Evolutionary conservation across 1,284 basidiomycete species (phyloP), one percentile per base, ranked within the genome.

Genomic region (Taiwanofungus camphoratus): DNA sequence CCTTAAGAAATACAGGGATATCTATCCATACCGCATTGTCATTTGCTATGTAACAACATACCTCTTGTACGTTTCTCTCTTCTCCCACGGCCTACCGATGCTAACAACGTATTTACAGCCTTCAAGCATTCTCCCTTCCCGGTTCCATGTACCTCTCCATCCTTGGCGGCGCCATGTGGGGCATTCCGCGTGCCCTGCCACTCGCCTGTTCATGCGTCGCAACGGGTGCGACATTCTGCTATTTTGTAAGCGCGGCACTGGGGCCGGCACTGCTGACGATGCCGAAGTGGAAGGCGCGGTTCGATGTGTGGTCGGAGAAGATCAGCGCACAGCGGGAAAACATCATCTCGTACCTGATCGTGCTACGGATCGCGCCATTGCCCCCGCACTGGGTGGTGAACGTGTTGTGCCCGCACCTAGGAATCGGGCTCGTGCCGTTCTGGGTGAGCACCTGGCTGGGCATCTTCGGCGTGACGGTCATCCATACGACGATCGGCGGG

Each of bases 71-170:
- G 78, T 71, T 39, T 38, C 42, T 23, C 38, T 48, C 24, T 36
- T 39, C 4, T 21, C 35, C 16, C 36, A 15, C 11, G 21, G n/a
- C n/a, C n/a, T n/a, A n/a, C n/a, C n/a, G n/a, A n/a, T 50, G 52
- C 54, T 32, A 48, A 39, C 36, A 51, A 59, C 46, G 12, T 30
- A 6, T 44, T 37, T n/a, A n/a, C 60, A 93, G 92, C 65, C 75
- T 98, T 3, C 95, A 99, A 71, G 91, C 93, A 0, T 99, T 98
- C 66, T 93, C 91, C 2, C 76, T 99, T 4, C 95, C 95, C 0
- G 95, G 95, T 0, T 95, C 92, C 18, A 98, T 98, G 94, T 99
- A 99, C 63, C 79, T 99, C 48, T 92, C 91, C 39, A 97, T 98
- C 59, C 81, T 98, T 6, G 93, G 90, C 11, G 95, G 95, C 23